Evolutionary conservation across 2,329 filamentous ascomycete species (phyloP), one percentile per base, ranked within the genome.

Genomic region (Dendrostoma leiphaemia): DNA sequence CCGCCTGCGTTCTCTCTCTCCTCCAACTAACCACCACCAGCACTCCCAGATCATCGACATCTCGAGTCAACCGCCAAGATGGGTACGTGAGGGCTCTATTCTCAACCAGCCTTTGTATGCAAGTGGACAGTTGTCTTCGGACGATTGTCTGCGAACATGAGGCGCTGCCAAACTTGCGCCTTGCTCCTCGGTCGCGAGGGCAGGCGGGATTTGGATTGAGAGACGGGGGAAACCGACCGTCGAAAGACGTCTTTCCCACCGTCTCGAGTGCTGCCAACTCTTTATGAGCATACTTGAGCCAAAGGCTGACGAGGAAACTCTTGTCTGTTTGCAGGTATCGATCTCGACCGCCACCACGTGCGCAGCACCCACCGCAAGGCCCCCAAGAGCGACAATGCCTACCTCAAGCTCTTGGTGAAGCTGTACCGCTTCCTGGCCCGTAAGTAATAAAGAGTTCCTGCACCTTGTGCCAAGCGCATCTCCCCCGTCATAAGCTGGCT

Each of bases 331-430:
- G 72, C 76, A 86, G 83, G 84, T 85, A 86, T 87, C 77, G 84
- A 88, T 84, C 79, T 88, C 69, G 79, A 85, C 75, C 77, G 78
- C 67, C 84, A 88, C 77, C 85, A 88, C 75, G 81, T 85, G 71
- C 82, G 82, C 72, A 77, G 71, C 73, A 86, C 83, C 64, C 91
- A 96, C 84, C 90, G 91, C 78, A 91, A 89, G 85, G 91, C 90
- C 67, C 90, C 92, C 72, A 97, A 97, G 89, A 58, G 89, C 82
- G 90, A 96, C 82, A 96, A 97, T 84, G 90, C 93, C 71, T 96
- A 97, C 80, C 83, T 96, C 68, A 93, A 93, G 85, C 86, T 97
- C 74, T 83, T 97, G 75, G 92, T 97, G 78, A 97, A 97, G 88
- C 89, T 96, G 53, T 96, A 96, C 84, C 89, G 90, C 83, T 96